phyloP scores from a whole-genome alignment of 345 rosid species.

The Lepidium didymum region DNA sequence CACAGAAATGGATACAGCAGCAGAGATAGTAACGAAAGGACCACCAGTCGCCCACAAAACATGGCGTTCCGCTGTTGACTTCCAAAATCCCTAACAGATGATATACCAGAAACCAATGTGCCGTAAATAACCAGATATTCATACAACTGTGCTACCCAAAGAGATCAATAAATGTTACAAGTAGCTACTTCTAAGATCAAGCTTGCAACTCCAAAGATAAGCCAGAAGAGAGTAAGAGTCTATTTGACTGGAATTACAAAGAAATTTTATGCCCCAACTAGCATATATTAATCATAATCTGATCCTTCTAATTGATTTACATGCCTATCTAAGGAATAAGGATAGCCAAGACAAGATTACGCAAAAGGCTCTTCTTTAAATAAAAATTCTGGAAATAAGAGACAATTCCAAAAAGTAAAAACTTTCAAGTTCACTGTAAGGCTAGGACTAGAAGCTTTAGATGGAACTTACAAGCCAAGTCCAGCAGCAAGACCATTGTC shows the following conservation, averaged over 20 bases:
- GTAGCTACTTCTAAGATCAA: conserved; percentile 10
- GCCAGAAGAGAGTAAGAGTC: neutral
- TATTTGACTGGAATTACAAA: neutral
- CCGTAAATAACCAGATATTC: neutral
- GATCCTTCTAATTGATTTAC: neutral
- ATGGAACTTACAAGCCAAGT: conserved; percentile 85
- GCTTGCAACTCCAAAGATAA: conserved; percentile 5
- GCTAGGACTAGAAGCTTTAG: neutral
- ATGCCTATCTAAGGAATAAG: neutral
- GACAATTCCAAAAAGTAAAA: neutral
- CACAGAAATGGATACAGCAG: conserved; percentile 87
- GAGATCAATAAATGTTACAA: neutral
- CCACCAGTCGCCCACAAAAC: conserved; percentile 84
- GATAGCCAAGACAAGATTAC: neutral
- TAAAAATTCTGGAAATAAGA: neutral
- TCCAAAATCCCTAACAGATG: conserved; percentile 75
- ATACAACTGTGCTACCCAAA: neutral
- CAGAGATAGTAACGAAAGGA: conserved; percentile 65
- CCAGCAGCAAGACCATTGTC: conserved; percentile 94
- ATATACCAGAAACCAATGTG: neutral
- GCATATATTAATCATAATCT: neutral
- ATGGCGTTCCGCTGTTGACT: conserved; percentile 93
- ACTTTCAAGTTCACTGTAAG: neutral
- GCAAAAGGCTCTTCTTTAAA: neutral
- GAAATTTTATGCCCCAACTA: neutral